These are phyloP conservation scores for Plantago coronopus DNA, from an alignment of 305 asterid genomes.

Conservation along the genomic window DNA sequence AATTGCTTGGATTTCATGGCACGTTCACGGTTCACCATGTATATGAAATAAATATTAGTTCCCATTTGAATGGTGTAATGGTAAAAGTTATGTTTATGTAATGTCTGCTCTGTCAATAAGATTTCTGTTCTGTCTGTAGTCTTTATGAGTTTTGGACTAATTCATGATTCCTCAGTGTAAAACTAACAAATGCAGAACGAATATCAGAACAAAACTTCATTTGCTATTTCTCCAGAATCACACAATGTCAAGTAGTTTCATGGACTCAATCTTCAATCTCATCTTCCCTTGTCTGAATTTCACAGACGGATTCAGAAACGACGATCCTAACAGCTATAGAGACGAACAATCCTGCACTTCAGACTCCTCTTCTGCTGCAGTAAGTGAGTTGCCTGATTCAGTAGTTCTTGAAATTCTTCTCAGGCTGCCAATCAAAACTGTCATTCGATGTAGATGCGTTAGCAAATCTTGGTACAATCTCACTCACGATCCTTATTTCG, in stretches of 20 bases:
- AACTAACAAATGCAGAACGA: too few species aligned
- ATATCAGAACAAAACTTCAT: too few species aligned
- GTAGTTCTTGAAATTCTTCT: constrained; percentile 1
- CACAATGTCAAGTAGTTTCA: neutral
- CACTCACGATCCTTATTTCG: constrained; percentile 11
- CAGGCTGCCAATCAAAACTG: neutral
- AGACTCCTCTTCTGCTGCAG: neutral
- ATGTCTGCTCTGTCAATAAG: too few species aligned
- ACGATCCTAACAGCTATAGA: neutral
- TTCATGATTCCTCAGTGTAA: too few species aligned
- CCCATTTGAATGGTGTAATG: too few species aligned
- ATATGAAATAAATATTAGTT: too few species aligned
- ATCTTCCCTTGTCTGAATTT: neutral
- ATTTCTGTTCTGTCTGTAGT: too few species aligned
- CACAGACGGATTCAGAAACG: neutral
- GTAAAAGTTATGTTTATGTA: too few species aligned
- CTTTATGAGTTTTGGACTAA: too few species aligned
- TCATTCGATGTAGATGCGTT: neutral
- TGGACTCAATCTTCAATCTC: neutral
- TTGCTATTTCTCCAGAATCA: neutral
- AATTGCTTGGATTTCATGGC: too few species aligned
- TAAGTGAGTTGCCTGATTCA: neutral
- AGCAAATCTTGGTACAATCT: constrained; percentile 2
- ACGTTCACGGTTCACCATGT: too few species aligned
- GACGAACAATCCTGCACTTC: too few species aligned